Conservation (phyloP, 768 basidiomycete species). For the Phlebiopsis flavidoalba region DNA sequence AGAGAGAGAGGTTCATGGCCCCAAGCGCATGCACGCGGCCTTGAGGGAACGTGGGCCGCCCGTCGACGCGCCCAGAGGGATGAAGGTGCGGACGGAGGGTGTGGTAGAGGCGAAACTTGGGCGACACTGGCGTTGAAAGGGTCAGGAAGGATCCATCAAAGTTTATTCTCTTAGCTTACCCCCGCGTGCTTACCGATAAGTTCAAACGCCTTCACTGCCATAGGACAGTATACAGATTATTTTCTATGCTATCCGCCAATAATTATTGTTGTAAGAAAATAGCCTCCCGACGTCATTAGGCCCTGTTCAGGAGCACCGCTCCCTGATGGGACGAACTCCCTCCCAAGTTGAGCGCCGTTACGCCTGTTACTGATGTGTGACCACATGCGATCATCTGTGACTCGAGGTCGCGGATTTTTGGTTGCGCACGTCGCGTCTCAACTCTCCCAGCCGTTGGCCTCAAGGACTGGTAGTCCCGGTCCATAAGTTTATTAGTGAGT, state of each 20-base stretch:
- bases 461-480: no score
- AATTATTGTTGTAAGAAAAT: not conserved
- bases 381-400: no score
- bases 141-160: not conserved
- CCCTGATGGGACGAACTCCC: no score
- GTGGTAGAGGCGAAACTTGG: slow-evolving; percentile 2
- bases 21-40: slow-evolving; percentile 22
- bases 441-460: no score
- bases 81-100: slow-evolving; percentile 3
- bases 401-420: no score
- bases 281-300: not conserved
- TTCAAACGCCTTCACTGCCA: not conserved
- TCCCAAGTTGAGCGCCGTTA: no score
- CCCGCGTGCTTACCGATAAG: not conserved
- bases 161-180: not conserved
- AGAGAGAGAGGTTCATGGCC: slow-evolving; percentile 15
- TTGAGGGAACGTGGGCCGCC: not conserved
- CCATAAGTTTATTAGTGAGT: no score
- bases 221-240: not conserved
- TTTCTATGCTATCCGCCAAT: not conserved
- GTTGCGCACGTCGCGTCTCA: no score
- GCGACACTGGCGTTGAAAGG: not conserved
- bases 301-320: no score
- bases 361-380: no score
- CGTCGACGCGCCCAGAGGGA: not conserved